Evolutionary conservation across 208 protist species (phyloP).

Genomic region (Histomonas meleagridis): DNA sequence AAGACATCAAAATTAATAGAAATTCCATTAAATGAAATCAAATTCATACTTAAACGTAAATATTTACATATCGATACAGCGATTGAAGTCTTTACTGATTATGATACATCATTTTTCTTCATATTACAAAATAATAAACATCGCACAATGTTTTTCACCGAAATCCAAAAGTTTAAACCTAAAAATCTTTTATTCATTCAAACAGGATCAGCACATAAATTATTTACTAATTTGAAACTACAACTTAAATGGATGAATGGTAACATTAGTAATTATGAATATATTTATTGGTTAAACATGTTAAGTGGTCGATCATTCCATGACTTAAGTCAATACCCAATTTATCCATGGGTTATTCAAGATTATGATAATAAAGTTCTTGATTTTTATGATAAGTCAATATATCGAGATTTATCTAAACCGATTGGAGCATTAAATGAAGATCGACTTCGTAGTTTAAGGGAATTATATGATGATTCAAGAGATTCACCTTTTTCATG

Average conservation of each 20-base stretch:
- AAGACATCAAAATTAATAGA: background rate
- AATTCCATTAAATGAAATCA: background rate
- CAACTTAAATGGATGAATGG: background rate
- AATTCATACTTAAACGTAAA: background rate
- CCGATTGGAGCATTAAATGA: background rate
- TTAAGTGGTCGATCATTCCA: conserved; percentile 79
- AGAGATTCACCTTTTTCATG: background rate
- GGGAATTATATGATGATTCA: background rate
- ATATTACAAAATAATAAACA: background rate
- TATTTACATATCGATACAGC: background rate
- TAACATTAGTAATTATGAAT: conserved; percentile 42
- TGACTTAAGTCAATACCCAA: conserved; percentile 90
- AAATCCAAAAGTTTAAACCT: background rate
- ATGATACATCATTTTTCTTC: background rate
- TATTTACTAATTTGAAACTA: background rate
- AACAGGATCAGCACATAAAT: background rate
- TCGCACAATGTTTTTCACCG: background rate
- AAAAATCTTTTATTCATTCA: background rate
- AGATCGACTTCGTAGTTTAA: background rate
- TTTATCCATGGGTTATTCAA: conserved; percentile 72
- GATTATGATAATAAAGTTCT: background rate
- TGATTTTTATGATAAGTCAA: background rate
- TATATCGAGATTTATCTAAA: background rate
- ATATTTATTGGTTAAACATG: conserved; percentile 68
- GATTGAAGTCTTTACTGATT: background rate